Evolutionary conservation across 495 filamentous ascomycete species (phyloP).

Genomic region (Viridothelium virens): DNA sequence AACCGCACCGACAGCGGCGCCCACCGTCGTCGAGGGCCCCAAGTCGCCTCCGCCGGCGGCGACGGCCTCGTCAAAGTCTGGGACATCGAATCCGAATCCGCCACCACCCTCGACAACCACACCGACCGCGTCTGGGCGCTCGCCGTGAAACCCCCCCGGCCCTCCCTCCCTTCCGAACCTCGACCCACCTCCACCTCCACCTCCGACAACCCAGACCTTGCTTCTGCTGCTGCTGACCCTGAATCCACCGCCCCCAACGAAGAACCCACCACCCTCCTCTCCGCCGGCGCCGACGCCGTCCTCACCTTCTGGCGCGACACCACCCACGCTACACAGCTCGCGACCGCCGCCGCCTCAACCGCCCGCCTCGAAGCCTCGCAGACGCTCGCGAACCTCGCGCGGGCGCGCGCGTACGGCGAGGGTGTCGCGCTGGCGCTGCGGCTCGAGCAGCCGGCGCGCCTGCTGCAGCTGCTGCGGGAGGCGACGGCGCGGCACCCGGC

Average conservation of each 20-base stretch:
- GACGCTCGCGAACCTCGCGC: conserved; percentile 82
- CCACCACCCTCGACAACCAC: conserved; percentile 90
- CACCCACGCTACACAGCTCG: conserved; percentile 66
- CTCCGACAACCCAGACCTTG: background rate
- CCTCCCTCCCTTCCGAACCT: conserved; percentile 22
- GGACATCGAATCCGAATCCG: conserved; percentile 70
- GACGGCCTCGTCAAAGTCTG: conserved; percentile 97
- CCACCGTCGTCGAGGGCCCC: conserved; percentile 36
- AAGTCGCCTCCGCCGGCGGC: conserved; percentile 80
- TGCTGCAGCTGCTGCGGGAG: conserved; percentile 72
- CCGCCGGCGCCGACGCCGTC: conserved; percentile 79
- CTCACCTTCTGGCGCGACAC: conserved; percentile 96
- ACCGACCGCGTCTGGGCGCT: conserved; percentile 88
- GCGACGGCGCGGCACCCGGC: conserved; percentile 57
- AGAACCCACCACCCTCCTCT: conserved; percentile 55
- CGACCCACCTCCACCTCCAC: conserved; percentile 3
- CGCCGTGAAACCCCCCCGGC: conserved; percentile 54
- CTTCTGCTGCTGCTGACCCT: conserved; percentile 4
- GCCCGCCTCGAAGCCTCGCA: conserved; percentile 88
- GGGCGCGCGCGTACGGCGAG: conserved; percentile 74
- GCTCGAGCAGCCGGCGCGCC: conserved; percentile 81
- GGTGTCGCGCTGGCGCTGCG: conserved; percentile 86
- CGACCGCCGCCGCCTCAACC: conserved; percentile 59
- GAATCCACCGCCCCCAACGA: conserved; percentile 13
- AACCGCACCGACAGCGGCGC: conserved; percentile 38